Conservation (phyloP, 768 basidiomycete species). For the Auriculariales sp. region DNA sequence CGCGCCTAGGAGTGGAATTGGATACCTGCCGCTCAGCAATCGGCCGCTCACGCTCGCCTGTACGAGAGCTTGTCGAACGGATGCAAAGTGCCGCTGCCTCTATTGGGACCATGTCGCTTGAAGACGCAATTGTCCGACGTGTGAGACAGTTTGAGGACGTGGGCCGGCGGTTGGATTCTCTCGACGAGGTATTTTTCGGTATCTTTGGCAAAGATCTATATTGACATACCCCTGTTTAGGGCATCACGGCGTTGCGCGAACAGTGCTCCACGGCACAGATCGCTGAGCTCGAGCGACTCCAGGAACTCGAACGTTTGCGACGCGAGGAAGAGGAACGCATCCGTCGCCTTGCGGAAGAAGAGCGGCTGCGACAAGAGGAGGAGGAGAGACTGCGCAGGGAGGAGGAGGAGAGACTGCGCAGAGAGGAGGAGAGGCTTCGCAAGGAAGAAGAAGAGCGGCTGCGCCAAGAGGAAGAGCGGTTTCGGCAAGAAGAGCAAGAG, state of each 20-base stretch:
- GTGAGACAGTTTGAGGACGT: constrained; percentile 1
- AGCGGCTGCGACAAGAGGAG: constrained; percentile 3
- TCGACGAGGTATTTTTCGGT: too few species aligned
- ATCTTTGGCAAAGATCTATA: too few species aligned
- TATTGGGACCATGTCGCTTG: not conserved
- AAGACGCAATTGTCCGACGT: not conserved
- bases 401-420: constrained; percentile 18
- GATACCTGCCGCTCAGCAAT: not conserved
- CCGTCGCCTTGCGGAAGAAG: not conserved
- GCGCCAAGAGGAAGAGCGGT: constrained; percentile 14
- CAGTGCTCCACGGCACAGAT: too few species aligned
- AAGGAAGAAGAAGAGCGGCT: constrained; percentile 14
- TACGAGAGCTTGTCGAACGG: not conserved
- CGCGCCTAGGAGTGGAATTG: not conserved
- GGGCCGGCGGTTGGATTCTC: not conserved
- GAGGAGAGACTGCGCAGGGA: constrained; percentile 15
- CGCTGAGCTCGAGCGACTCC: not conserved
- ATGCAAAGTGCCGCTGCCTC: not conserved
- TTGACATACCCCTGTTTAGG: too few species aligned
- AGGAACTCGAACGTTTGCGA: constrained; percentile 22
- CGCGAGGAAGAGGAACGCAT: constrained; percentile 7
- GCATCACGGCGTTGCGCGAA: too few species aligned
- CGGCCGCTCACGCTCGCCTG: not conserved
- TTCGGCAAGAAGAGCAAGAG: constrained; percentile 6
- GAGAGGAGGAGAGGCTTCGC: constrained; percentile 7